Percentiles rank a stretch among this genome's conserved stretches.
These are phyloP conservation scores for Hortaea sp. DNA, from an alignment of 2,329 filamentous ascomycete species.

Conservation along the genomic window DNA sequence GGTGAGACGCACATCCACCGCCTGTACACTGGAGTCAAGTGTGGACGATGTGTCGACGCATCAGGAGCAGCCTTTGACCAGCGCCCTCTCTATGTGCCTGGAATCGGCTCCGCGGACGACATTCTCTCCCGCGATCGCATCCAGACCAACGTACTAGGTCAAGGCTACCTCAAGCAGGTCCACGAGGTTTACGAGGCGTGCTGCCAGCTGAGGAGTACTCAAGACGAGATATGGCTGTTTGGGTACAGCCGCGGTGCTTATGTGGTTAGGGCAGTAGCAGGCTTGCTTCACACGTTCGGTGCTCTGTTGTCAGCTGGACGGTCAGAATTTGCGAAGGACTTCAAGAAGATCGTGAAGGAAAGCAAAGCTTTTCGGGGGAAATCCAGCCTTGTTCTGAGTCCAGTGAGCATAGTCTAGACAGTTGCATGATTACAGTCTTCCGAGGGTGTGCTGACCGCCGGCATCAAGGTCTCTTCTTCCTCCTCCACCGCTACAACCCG, in stretches of 20 bases:
- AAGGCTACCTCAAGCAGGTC: conserved; percentile 13
- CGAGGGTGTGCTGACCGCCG: too few species aligned
- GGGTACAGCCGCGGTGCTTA: conserved; percentile 33
- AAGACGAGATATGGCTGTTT: conserved; percentile 33
- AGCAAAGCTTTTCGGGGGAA: not conserved
- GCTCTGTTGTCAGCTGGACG: conserved; percentile 14
- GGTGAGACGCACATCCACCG: conserved; percentile 12
- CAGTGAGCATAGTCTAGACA: not conserved
- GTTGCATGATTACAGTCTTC: too few species aligned
- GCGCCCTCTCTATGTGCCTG: conserved; percentile 8
- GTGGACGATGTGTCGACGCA: conserved; percentile 7
- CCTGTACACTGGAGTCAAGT: conserved; percentile 10
- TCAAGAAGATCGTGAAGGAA: conserved; percentile 18
- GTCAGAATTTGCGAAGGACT: conserved; percentile 20
- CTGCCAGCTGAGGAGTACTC: conserved; percentile 7
- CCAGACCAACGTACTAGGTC: conserved; percentile 8
- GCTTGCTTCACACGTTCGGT: conserved; percentile 28
- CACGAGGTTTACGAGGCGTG: conserved; percentile 17
- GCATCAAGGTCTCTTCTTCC: conserved; percentile 6
- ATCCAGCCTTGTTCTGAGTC: conserved; percentile 4
- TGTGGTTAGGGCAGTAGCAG: conserved; percentile 31
- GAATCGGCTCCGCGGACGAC: conserved; percentile 11
- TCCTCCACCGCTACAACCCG: conserved; percentile 8
- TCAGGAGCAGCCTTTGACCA: conserved; percentile 7
- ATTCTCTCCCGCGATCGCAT: conserved; percentile 9